These are phyloP conservation scores for Agroathelia rolfsii DNA, from an alignment of 1,284 basidiomycete genomes.

Conservation along the genomic window DNA sequence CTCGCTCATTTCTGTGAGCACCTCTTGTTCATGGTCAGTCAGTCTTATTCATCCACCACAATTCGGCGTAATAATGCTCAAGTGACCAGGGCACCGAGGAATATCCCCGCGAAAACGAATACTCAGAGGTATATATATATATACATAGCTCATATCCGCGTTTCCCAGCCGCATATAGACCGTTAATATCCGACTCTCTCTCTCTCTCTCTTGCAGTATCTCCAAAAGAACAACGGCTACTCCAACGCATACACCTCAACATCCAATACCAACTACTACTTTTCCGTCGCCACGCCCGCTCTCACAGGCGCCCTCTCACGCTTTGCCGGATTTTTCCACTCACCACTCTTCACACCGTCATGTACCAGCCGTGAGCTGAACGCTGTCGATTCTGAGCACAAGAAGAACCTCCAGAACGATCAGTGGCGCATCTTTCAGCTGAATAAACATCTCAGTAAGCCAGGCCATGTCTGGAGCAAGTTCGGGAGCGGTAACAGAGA, in stretches of 20 bases:
- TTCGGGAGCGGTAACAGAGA: conserved; percentile 91
- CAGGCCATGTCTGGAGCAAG: conserved; percentile 83
- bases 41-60: conserved; percentile 1
- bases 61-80: conserved; percentile 7
- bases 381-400: conserved; percentile 97
- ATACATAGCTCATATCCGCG: conserved; percentile 4
- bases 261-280: conserved; percentile 91
- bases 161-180: neutral
- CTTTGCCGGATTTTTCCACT: conserved; percentile 92
- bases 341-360: conserved; percentile 83
- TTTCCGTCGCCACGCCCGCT: conserved; percentile 83
- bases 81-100: conserved; percentile 63
- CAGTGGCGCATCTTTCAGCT: conserved; percentile 96
- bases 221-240: conserved; percentile 83
- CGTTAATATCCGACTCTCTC: conserved; percentile 1
- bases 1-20: conserved; percentile 94
- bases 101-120: conserved; percentile 90
- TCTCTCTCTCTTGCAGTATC: conserved; percentile 41
- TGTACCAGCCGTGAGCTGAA: conserved; percentile 93
- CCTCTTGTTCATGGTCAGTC: conserved; percentile 82
- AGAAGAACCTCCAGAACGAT: conserved; percentile 95
- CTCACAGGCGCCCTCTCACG: conserved; percentile 81
- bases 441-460: conserved; percentile 80
- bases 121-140: conserved; percentile 54
- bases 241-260: conserved; percentile 95